Base-by-base conservation (phyloP, 768 basidiomycete species). In the Agrocybe pediades region DNA sequence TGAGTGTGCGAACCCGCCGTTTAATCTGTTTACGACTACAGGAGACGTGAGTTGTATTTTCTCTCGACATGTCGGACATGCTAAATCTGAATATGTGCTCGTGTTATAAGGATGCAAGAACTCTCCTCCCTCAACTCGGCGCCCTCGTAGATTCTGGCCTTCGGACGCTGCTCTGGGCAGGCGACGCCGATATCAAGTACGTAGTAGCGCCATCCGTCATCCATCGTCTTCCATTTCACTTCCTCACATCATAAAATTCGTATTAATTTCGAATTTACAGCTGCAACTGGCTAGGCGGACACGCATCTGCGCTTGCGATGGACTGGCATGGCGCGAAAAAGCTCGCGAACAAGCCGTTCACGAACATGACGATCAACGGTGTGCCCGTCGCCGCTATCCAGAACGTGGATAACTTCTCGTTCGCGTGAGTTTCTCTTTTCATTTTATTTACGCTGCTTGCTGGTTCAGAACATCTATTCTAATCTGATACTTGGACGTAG, bases 381-480 rank as follows among this genome's bases (percentile, higher is more conserved):
- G 67, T 64, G 5, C 58, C 81, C 0, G 78, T 87, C 4, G 86
- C 83, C 0, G 79, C 83, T 0, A 74, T 86, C 16, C 78, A 84
- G 62, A 86, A 86, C 46, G 80, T 87, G 27, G 83, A 82, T 56
- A 84, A 84, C 53, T 86, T 87, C 62, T 73, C 81, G 0, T 88
- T 87, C 64, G 86, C 84, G 84, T 86, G 53, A 60, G 84, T 77
- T 51, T 25, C 33, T 39, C 33, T 45, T 24, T 48, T 25, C 15
- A 36, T 23, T 9, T 19, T 5, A 36, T 6, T 29, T 41, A 6
- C 19, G 8, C 9, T 16, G 19, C 8, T n/a, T 21, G n/a, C 44
- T 20, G n/a, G n/a, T n/a, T n/a, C n/a, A n/a, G n/a, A n/a, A n/a
- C n/a, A n/a, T 41, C 17, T 48, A 15, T 23, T 1, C 33, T 39